These are phyloP conservation scores for Tulasnella sp. DNA, from an alignment of 768 basidiomycete genomes.

Conservation along the genomic window DNA sequence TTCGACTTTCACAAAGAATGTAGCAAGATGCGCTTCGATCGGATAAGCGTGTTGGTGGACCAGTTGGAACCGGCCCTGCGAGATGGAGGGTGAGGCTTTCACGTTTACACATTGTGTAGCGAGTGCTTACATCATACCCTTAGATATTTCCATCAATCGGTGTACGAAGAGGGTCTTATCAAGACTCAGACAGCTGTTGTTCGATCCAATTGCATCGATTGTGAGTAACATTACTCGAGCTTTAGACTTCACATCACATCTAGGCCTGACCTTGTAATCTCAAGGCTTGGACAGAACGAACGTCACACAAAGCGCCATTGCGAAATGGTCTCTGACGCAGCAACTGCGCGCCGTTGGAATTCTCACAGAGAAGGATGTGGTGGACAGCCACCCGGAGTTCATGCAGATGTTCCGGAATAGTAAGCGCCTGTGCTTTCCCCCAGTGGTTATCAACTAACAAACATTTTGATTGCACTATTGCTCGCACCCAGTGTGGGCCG, in stretches of 20 bases:
- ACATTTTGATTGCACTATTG: not conserved
- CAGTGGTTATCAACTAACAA: not conserved
- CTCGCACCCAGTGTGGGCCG: conserved; percentile 73
- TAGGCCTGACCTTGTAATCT: not conserved
- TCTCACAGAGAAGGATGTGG: conserved; percentile 50
- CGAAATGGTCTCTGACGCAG: conserved; percentile 67
- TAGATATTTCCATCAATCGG: conserved; percentile 71
- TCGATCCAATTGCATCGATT: conserved; percentile 96
- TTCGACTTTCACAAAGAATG: conserved; percentile 98
- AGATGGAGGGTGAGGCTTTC: conserved; percentile 47
- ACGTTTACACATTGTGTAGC: not conserved
- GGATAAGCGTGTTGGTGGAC: conserved; percentile 74
- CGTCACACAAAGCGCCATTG: conserved; percentile 86
- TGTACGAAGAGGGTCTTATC: conserved; percentile 35
- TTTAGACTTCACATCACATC: not conserved
- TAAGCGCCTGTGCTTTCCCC: conserved; percentile 31
- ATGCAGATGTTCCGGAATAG: conserved; percentile 79
- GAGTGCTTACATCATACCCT: not conserved
- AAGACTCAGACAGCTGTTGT: conserved; percentile 64
- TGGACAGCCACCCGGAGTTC: conserved; percentile 75
- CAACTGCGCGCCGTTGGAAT: conserved; percentile 70
- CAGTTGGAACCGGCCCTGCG: conserved; percentile 57
- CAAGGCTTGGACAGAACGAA: conserved; percentile 80
- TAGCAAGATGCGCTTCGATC: conserved; percentile 88
- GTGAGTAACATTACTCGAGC: conserved; percentile 1